These are phyloP conservation scores for Boletus subluridellus DNA, from an alignment of 1,284 basidiomycete species.

Conservation along the genomic window DNA sequence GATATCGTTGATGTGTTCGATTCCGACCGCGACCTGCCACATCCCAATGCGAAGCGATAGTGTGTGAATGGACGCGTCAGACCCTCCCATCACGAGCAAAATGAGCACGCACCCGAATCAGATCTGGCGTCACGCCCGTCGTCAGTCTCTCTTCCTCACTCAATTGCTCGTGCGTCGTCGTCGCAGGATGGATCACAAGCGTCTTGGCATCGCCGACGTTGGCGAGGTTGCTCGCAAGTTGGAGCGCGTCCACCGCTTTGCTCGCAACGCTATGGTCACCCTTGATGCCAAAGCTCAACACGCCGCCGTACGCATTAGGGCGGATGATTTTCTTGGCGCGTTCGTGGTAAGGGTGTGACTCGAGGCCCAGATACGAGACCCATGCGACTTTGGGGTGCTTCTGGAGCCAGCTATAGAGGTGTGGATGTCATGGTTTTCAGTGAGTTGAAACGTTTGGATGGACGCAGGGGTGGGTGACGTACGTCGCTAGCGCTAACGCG, in stretches of 20 bases:
- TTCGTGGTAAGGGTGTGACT: constrained; percentile 60
- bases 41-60: neutral
- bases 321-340: constrained; percentile 60
- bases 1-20: constrained; percentile 82
- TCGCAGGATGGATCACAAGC: constrained; percentile 78
- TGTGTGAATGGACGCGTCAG: neutral
- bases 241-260: constrained; percentile 70
- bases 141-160: constrained; percentile 62
- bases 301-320: constrained; percentile 65
- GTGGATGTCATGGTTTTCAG: neutral
- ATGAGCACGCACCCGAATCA: constrained; percentile 62
- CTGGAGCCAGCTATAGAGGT: constrained; percentile 55
- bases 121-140: constrained; percentile 76
- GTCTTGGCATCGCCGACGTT: constrained; percentile 41
- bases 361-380: constrained; percentile 81
- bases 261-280: constrained; percentile 60
- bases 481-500: constrained; percentile 69
- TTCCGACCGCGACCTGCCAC: constrained; percentile 64
- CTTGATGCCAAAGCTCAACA: constrained; percentile 80
- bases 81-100: neutral
- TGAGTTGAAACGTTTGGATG: neutral
- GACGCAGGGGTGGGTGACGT: constrained; percentile 12
- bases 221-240: constrained; percentile 72
- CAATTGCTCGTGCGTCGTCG: constrained; percentile 83
- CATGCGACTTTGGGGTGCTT: constrained; percentile 69